Percentiles rank a stretch among this genome's conserved stretches.
phyloP scores from a whole-genome alignment of 768 basidiomycete species.

The Kwoniella botswanensis region DNA sequence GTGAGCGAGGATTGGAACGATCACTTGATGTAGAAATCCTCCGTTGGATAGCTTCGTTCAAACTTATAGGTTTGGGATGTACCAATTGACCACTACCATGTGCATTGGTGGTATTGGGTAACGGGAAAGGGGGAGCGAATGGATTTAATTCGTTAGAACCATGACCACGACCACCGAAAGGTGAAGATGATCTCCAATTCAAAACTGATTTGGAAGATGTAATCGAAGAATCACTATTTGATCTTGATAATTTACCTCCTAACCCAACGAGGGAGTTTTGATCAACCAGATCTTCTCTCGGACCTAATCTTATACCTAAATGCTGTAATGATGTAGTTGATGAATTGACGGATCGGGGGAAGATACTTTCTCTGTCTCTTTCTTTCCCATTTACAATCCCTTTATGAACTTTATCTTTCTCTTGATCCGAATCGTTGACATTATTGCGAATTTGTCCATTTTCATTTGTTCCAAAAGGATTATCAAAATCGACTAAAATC shows the following conservation, averaged over 20 bases:
- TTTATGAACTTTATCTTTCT: too few species aligned
- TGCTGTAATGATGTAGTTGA: constrained; percentile 2
- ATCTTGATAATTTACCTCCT: constrained; percentile 1
- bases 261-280: neutral
- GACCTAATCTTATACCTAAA: constrained; percentile 11
- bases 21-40: neutral
- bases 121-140: constrained; percentile 42
- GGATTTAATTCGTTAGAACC: constrained; percentile 25
- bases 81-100: neutral
- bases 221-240: constrained; percentile 16
- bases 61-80: constrained; percentile 3
- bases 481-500: constrained; percentile 16
- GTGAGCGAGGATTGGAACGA: neutral
- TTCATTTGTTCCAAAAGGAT: constrained; percentile 3
- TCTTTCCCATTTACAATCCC: too few species aligned
- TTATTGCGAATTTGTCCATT: too few species aligned
- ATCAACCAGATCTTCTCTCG: constrained; percentile 6
- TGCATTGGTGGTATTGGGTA: constrained; percentile 12
- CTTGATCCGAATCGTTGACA: too few species aligned
- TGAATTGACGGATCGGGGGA: constrained; percentile 11
- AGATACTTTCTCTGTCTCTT: neutral
- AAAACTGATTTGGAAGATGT: neutral
- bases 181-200: constrained; percentile 9
- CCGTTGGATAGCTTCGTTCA: neutral
- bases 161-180: neutral